Base-by-base conservation (phyloP, 2,329 filamentous ascomycete species). In the Paraphaeosphaeria minitans region DNA sequence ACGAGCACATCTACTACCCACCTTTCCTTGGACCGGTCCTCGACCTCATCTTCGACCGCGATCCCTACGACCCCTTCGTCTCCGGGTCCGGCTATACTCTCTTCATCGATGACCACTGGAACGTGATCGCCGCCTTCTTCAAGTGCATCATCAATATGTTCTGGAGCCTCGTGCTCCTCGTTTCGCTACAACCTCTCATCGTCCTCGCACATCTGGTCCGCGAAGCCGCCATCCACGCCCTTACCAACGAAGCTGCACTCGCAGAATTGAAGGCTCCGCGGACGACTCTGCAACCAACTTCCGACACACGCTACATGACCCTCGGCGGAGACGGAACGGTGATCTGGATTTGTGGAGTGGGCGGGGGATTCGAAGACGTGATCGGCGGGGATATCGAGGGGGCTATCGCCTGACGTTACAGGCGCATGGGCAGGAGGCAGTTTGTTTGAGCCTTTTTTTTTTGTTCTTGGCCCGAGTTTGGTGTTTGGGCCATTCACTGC, bases 271-370 rank as follows among this genome's bases (percentile, higher is more conserved):
- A 5, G 13, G 16, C 46, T n/a, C 46, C 29, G 13, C 33, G 46
- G n/a, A 4, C 29, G 29, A 21, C 7, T 5, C 46, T 29, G 7
- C 14, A 33, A 24, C 29, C 46, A 12, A 49, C 14, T 21, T 16
- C 6, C 14, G 29, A 49, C 29, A 49, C 29, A 21, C 27, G 46
- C 16, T 49, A 49, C 19, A 89, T 71, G 89, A 89, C 24, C 75
- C 73, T 12, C n/a, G 58, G 46, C 86, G 92, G 45, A 53, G 60
- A 47, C 27, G 49, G 42, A 46, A 39, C 21, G 29, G 33, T 27
- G 42, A 52, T 29, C 49, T 39, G 14, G 19, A 21, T 51, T 14
- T 51, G 33, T 19, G 33, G 49, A 14, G 33, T 39, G 14, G 49
- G 35, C 21, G 33, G 37, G 6, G 33, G 49, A 41, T 41, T 41